Percentiles rank a stretch among this genome's conserved stretches.
phyloP scores from a whole-genome alignment of 495 filamentous ascomycete genomes.

The Penicillium pancosmium region DNA sequence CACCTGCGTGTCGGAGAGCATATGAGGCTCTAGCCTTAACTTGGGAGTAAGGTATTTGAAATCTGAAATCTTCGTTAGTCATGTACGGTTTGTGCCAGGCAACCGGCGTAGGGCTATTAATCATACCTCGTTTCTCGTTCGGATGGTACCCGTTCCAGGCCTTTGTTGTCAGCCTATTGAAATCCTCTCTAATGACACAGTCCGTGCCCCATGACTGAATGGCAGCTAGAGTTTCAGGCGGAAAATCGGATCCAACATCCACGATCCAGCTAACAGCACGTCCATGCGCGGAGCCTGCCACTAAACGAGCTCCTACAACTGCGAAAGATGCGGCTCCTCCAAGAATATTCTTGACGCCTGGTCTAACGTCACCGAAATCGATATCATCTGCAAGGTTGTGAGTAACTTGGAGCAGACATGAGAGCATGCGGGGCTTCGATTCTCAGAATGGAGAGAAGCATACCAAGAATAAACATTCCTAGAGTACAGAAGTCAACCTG shows the following conservation, averaged over 20 bases:
- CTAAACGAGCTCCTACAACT: conserved; percentile 84
- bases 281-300: conserved; percentile 55
- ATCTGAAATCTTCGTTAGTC: conserved; percentile 52
- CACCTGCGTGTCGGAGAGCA: conserved; percentile 61
- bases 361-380: conserved; percentile 61
- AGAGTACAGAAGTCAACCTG: conserved; percentile 80
- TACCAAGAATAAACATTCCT: conserved; percentile 97
- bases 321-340: conserved; percentile 88
- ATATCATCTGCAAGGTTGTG: conserved; percentile 74
- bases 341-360: conserved; percentile 68
- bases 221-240: conserved; percentile 57
- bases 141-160: conserved; percentile 86
- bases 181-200: conserved; percentile 66
- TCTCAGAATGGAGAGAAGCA: conserved; percentile 17
- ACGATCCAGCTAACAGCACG: conserved; percentile 84
- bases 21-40: conserved; percentile 66
- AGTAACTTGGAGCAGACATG: conserved; percentile 16
- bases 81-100: conserved; percentile 6
- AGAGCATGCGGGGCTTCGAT: conserved; percentile 9
- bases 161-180: conserved; percentile 74
- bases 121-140: conserved; percentile 57
- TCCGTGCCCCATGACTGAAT: conserved; percentile 75
- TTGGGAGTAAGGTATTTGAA: conserved; percentile 92
- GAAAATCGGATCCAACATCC: conserved; percentile 88
- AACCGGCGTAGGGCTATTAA: conserved; percentile 8